Conservation (phyloP, 805 yeast species). For the Pichia scutulata region DNA sequence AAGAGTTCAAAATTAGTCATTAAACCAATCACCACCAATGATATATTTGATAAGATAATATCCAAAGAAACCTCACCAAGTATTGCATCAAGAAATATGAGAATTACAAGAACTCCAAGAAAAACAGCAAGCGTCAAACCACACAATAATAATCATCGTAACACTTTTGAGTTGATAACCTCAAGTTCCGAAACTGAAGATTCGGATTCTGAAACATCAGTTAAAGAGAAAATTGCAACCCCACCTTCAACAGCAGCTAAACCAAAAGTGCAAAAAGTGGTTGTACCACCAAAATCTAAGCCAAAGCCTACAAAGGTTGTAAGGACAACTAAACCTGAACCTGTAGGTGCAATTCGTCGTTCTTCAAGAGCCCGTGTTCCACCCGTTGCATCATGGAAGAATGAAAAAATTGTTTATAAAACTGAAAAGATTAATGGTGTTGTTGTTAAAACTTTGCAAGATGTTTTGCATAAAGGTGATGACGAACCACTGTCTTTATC, state of each 20-base stretch:
- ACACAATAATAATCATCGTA: neutral
- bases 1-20: neutral
- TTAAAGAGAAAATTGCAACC: neutral
- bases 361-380: conserved; percentile 59
- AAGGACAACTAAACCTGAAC: conserved; percentile 2
- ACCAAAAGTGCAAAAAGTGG: neutral
- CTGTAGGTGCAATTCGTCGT: conserved; percentile 39
- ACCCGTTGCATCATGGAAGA: conserved; percentile 80
- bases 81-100: neutral
- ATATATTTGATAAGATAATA: neutral
- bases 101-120: neutral
- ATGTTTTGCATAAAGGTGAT: conserved; percentile 47
- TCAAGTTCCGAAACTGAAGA: neutral
- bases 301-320: neutral
- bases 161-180: neutral
- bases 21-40: neutral
- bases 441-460: conserved; percentile 49
- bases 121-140: neutral
- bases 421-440: conserved; percentile 36
- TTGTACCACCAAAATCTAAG: neutral
- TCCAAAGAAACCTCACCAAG: neutral
- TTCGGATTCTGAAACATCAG: neutral
- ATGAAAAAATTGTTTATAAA: conserved; percentile 63
- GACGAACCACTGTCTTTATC: neutral
- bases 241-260: neutral